Conservation (phyloP, 176 grass and related monocot genomes). For the Carex kokanica region DNA sequence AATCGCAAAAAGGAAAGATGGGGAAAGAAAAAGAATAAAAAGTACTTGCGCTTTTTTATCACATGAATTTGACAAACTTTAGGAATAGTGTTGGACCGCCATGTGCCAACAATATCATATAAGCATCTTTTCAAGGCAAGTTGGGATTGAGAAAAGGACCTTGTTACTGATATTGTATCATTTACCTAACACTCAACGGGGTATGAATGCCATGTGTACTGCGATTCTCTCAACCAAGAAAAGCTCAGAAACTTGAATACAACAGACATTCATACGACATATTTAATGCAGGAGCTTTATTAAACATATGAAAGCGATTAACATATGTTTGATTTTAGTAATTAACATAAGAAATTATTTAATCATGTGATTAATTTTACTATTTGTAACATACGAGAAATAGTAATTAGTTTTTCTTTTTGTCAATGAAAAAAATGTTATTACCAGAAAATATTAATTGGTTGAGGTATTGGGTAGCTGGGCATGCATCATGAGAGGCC, state of each 20-base stretch:
- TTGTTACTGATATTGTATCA: not conserved
- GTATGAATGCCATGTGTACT: not conserved
- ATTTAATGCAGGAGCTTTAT: constrained; percentile 2
- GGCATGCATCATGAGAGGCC: constrained; percentile 31
- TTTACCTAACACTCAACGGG: constrained; percentile 21
- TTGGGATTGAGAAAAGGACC: constrained; percentile 17
- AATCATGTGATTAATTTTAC: constrained; percentile 11
- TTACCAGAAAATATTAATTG: constrained; percentile 24
- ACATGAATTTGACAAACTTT: not conserved
- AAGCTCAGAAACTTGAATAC: constrained; percentile 15
- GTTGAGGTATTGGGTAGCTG: not conserved
- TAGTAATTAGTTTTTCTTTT: not conserved
- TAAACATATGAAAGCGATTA: not conserved
- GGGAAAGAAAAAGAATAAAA: not conserved
- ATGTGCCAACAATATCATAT: not conserved
- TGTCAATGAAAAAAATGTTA: not conserved
- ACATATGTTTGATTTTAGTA: not conserved
- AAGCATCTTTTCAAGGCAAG: not conserved
- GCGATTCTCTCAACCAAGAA: constrained; percentile 6
- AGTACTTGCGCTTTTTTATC: not conserved
- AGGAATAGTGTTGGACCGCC: not conserved
- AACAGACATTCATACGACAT: not conserved
- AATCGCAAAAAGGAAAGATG: not conserved
- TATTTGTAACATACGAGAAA: too few relatives aligned
- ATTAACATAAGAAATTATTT: not conserved